Base-by-base conservation (phyloP, 1,139 yeast species). In the Pichia inconspicua region DNA sequence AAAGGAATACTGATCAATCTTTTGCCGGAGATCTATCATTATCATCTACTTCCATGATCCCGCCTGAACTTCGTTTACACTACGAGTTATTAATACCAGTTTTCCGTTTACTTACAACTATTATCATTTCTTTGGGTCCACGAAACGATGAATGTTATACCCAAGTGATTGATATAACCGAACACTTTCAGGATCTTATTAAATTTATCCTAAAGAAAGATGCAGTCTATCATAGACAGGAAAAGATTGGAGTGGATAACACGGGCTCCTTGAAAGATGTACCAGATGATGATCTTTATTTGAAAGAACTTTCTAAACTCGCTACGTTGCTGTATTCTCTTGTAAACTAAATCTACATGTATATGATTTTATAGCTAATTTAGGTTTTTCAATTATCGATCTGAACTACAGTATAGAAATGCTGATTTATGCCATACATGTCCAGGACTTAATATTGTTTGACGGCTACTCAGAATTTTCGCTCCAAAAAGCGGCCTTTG, bases 81-180 rank as follows among this genome's bases (percentile, higher is more conserved):
- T 82, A 80, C 60, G 95, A 86, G 53, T 68, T 87, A 19, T 70
- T 86, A 42, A 74, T 82, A n/a, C 95, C 96, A 0, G 71, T 84
- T 4, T 84, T 88, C 66, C 95, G 87, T 58, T 69, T 88, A 46
- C 71, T 87, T 1, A 66, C 81, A 12, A 81, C 95, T 0, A 71
- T 86, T 7, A 68, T 84, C 10, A 68, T 88, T 25, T 78, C 95
- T 2, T 78, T 86, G 74, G 96, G 96, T 0, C 82, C 92, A 4
- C 81, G 82, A 46, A 87, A 88, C 62, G 75, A 73, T 51, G 75
- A 78, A 1, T 81, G 84, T n/a, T 71, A 80, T 22, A 63, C 66
- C 5, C 81, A 78, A 57, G 82, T 82, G 0, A 71, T 69, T 49
- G 71, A 67, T 8, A 66, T 89, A 45, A 62, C 87, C 59, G 61